These are phyloP conservation scores for Scutellaria galericulata DNA, from an alignment of 257 asterid species.

Conservation along the genomic window DNA sequence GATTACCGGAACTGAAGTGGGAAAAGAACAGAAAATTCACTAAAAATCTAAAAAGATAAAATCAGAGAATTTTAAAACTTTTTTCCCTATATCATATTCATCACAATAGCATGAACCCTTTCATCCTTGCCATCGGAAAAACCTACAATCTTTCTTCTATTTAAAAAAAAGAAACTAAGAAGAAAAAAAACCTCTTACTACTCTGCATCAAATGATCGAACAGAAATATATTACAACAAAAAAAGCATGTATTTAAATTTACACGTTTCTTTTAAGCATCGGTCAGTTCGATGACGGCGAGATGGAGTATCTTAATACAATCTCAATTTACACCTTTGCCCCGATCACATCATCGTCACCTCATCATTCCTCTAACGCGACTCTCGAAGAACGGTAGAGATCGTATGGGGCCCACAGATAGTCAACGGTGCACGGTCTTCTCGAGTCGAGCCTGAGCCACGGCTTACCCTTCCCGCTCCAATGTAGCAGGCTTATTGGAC, in stretches of 20 bases:
- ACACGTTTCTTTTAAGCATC: not conserved
- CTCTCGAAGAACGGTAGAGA: constrained; percentile 62
- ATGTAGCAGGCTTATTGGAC: constrained; percentile 87
- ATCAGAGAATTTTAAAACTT: no score
- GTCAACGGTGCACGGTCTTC: constrained; percentile 78
- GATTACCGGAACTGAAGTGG: no score
- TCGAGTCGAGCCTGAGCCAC: constrained; percentile 79
- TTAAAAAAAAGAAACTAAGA: not conserved
- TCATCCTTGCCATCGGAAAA: constrained; percentile 17
- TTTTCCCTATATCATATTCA: not conserved
- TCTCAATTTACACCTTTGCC: no score
- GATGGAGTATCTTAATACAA: no score
- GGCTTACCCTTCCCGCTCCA: constrained; percentile 98
- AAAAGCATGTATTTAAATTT: not conserved
- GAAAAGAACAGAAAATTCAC: no score
- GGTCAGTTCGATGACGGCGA: not conserved
- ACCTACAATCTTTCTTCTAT: not conserved
- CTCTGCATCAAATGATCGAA: constrained; percentile 25
- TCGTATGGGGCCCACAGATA: constrained; percentile 85
- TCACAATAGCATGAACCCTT: constrained; percentile 6
- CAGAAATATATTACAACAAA: not conserved
- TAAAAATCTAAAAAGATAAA: no score
- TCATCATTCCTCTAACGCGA: constrained; percentile 62
- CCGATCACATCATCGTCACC: no score
- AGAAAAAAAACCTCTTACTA: constrained; percentile 26